A percentile compares a stretch with the other conserved stretches of the same genome.
These are phyloP conservation scores for Lasiosphaeriaceae sp. DNA, from an alignment of 495 filamentous ascomycete species.

Conservation along the genomic window DNA sequence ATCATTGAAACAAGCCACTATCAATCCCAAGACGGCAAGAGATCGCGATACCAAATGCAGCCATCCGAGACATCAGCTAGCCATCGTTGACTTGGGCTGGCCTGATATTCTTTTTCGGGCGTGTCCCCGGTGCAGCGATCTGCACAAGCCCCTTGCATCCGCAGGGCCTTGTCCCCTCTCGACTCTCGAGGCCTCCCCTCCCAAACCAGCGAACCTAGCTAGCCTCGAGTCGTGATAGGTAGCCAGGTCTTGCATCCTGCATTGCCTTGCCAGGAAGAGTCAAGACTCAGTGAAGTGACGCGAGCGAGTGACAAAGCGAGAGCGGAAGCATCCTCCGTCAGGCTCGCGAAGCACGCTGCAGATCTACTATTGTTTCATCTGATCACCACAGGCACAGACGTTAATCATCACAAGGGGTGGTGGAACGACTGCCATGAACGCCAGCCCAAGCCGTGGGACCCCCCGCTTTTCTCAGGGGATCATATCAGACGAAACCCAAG, in stretches of 20 bases:
- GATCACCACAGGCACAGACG: slow-evolving; percentile 8
- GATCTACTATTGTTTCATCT: slow-evolving; percentile 19
- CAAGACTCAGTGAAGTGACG: neutral
- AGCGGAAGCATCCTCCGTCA: neutral
- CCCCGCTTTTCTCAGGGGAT: neutral
- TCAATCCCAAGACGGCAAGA: neutral
- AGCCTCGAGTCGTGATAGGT: neutral
- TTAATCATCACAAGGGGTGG: neutral
- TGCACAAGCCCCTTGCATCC: neutral
- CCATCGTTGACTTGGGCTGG: neutral
- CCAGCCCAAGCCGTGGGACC: neutral
- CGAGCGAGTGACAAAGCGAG: neutral
- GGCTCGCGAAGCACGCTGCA: neutral
- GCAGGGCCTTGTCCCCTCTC: neutral
- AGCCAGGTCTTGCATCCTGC: slow-evolving; percentile 1
- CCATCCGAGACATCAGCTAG: neutral
- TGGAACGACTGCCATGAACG: neutral
- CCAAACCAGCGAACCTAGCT: neutral
- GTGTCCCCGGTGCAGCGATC: neutral
- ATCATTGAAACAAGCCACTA: neutral
- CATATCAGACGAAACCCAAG: too few relatives aligned
- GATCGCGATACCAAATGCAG: neutral
- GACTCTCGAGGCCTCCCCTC: neutral
- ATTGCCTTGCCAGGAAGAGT: neutral
- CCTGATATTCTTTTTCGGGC: neutral